phyloP scores from a whole-genome alignment of 192 early-diverging fungal genomes.

The Dissophora ornata region DNA sequence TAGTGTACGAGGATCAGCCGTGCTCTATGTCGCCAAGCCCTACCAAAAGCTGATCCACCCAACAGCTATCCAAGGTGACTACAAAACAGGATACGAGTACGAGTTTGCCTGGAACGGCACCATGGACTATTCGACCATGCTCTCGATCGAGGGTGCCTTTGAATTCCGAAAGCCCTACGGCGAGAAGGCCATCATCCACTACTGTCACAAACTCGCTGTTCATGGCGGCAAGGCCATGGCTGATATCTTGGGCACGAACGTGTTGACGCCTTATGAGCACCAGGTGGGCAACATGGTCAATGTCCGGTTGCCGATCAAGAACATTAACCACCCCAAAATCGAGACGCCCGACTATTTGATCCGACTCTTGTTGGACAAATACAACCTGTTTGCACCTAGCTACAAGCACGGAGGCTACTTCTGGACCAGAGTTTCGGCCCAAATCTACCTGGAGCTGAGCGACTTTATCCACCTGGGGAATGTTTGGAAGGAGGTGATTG shows the following conservation, averaged over 20 bases:
- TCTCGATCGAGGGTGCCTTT: slow-evolving; percentile 57
- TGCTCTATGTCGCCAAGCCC: slow-evolving; percentile 62
- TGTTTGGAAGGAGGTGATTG: slow-evolving; percentile 57
- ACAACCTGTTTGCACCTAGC: slow-evolving; percentile 51
- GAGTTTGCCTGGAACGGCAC: slow-evolving; percentile 67
- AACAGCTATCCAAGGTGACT: slow-evolving; percentile 56
- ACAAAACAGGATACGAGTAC: slow-evolving; percentile 52
- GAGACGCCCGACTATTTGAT: slow-evolving; percentile 29
- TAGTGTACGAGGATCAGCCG: slow-evolving; percentile 62
- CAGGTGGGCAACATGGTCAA: slow-evolving; percentile 69
- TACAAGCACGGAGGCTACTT: slow-evolving; percentile 64
- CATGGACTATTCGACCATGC: slow-evolving; percentile 51
- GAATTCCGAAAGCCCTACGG: slow-evolving; percentile 63
- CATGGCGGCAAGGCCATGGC: slow-evolving; percentile 65
- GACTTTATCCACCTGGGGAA: slow-evolving; percentile 62
- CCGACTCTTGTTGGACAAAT: slow-evolving; percentile 52
- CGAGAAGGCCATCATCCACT: slow-evolving; percentile 65
- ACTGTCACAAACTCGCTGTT: slow-evolving; percentile 64
- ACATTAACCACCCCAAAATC: slow-evolving; percentile 40
- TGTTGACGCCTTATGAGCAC: slow-evolving; percentile 63
- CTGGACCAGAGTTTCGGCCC: slow-evolving; percentile 65
- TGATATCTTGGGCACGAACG: slow-evolving; percentile 65
- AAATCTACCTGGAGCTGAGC: slow-evolving; percentile 63
- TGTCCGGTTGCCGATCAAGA: slow-evolving; percentile 61
- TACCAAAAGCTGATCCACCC: slow-evolving; percentile 62